Base-by-base conservation (phyloP, 1,284 basidiomycete species). In the Grifola frondosa region DNA sequence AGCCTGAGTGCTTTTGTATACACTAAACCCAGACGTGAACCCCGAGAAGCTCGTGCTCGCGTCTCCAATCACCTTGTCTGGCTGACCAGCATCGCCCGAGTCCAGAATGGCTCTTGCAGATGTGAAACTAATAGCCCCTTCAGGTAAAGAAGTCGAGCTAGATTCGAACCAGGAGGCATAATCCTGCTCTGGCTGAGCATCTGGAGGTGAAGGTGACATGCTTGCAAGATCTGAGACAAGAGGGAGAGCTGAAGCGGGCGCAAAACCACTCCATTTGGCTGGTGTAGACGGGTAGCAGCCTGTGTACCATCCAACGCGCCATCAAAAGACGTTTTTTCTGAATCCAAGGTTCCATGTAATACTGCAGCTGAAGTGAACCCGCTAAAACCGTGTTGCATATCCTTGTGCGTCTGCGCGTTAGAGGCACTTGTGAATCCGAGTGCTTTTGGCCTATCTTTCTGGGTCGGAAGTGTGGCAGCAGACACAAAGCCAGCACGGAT, bases 131-230 rank as follows among this genome's bases (percentile, higher is more conserved):
- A 58, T 51, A 2, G 49, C 50, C 3, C 42, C 51, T 10, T 43
- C 39, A 12, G 52, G 49, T 12, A 56, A 42, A 5, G 34, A 29
- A 5, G 56, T 49, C 1, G 74, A 59, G 38, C 71, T 65, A 1
- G 75, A 58, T 39, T 71, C 64, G 59, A 86, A 85, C 81, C 80
- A 84, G 4, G 70, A 61, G n/a, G 73, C 68, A 48, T 73, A 71
- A 49, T 81, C 74, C 26, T 60, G 63, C 33, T 77, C 73, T 34
- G 57, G 59, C 1, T 70, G 67, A 5, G 63, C 62, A 45, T 74
- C 70, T 8, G 74, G 72, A 3, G 74, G 75, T 2, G 69, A 67
- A 3, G 71, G 35, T 8, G 47, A 44, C 21, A 37, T 45, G 26
- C 28, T 32, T 29, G 35, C 32, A 6, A 42, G 29, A 19, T 46